Percentiles rank a stretch among this genome's conserved stretches.
Conservation (phyloP, 805 yeast species). For the Ogataea ramenticola region DNA sequence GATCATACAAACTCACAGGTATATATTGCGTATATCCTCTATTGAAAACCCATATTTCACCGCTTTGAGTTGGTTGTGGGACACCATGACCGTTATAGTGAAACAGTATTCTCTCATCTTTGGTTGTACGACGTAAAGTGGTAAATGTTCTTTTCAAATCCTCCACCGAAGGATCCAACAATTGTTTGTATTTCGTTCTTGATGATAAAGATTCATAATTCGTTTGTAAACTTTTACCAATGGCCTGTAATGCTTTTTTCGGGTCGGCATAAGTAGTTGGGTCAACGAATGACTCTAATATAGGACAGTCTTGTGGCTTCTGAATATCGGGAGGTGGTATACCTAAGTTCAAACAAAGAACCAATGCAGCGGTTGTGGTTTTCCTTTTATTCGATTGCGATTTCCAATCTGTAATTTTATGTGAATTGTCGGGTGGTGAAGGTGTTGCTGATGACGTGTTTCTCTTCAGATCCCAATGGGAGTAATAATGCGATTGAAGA, state of each 20-base stretch:
- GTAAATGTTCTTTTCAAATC: slow-evolving; percentile 90
- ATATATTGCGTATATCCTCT: slow-evolving; percentile 96
- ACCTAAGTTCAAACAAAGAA: slow-evolving; percentile 84
- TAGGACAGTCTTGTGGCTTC: slow-evolving; percentile 90
- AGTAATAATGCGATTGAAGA: slow-evolving; percentile 24
- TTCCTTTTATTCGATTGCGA: slow-evolving; percentile 83
- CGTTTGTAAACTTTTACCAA: slow-evolving; percentile 79
- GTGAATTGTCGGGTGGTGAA: slow-evolving; percentile 46
- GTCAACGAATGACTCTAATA: slow-evolving; percentile 88
- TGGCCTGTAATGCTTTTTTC: slow-evolving; percentile 83
- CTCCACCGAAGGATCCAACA: slow-evolving; percentile 91
- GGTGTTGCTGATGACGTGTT: slow-evolving; percentile 90
- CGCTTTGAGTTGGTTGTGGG: slow-evolving; percentile 92
- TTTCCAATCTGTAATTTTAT: slow-evolving; percentile 85
- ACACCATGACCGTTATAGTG: slow-evolving; percentile 99
- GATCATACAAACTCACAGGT: slow-evolving; percentile 89
- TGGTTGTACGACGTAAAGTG: slow-evolving; percentile 80
- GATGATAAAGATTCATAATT: slow-evolving; percentile 87
- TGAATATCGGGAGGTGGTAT: slow-evolving; percentile 96
- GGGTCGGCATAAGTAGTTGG: slow-evolving; percentile 77
- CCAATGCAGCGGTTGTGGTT: slow-evolving; percentile 88
- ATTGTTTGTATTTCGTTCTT: slow-evolving; percentile 84
- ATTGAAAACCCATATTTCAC: slow-evolving; percentile 98
- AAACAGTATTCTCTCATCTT: slow-evolving; percentile 86
- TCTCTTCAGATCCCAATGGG: slow-evolving; percentile 83